These are phyloP conservation scores for Plantago rigida DNA, from an alignment of 305 asterid genomes.

Conservation along the genomic window DNA sequence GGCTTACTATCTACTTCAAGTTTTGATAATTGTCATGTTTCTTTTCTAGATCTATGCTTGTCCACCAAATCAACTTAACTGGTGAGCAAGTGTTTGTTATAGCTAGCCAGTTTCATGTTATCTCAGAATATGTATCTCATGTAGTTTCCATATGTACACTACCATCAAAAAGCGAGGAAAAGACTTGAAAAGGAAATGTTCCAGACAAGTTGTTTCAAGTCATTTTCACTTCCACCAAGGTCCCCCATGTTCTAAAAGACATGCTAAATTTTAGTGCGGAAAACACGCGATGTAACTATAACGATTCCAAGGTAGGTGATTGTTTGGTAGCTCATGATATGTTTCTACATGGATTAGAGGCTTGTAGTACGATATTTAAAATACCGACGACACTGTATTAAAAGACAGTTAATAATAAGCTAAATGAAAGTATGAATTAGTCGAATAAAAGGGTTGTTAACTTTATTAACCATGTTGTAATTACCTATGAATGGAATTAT, in stretches of 20 bases:
- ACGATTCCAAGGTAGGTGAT: background rate
- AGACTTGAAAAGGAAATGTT: background rate
- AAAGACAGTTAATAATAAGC: too few species aligned
- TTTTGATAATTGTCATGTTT: background rate
- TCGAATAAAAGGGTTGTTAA: too few species aligned
- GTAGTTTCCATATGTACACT: background rate
- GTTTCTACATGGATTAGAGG: too few species aligned
- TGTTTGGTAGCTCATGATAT: too few species aligned
- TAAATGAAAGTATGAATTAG: too few species aligned
- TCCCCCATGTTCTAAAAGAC: background rate
- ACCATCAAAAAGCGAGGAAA: background rate
- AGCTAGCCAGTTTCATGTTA: background rate
- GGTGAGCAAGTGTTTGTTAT: background rate
- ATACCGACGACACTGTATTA: too few species aligned
- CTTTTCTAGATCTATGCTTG: background rate
- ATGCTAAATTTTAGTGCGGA: background rate
- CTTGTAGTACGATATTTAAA: too few species aligned
- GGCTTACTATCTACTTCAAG: background rate
- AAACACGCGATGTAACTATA: background rate
- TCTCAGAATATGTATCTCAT: background rate
- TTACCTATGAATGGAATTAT: too few species aligned
- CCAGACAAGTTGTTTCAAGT: background rate
- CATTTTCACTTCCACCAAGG: background rate
- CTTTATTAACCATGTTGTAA: too few species aligned
- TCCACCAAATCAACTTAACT: background rate